Conservation (phyloP, 169 alveolate species). For the Cryptosporidium andersoni region DNA sequence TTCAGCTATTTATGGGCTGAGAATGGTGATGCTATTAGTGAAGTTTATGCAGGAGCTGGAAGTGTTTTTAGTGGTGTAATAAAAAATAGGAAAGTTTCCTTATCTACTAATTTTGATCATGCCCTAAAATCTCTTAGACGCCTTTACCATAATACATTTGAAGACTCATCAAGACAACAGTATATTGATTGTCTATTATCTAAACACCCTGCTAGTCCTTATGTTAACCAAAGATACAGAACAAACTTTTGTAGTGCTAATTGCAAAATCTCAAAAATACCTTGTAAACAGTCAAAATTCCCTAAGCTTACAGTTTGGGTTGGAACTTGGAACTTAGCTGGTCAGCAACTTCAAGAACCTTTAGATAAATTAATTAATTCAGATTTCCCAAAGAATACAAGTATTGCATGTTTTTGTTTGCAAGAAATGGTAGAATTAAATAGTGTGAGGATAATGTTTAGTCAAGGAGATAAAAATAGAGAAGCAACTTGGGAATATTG, state of each 20-base stretch:
- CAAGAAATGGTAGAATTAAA: constrained; percentile 61
- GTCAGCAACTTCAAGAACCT: constrained; percentile 8
- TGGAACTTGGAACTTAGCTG: constrained; percentile 80
- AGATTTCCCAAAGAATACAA: constrained; percentile 11
- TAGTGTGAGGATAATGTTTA: constrained; percentile 51
- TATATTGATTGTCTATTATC: constrained; percentile 84
- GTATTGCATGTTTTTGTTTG: constrained; percentile 52
- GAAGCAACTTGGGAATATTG: constrained; percentile 47
- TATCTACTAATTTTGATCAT: constrained; percentile 85
- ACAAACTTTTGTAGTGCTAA: neutral
- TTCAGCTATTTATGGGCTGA: constrained; percentile 91
- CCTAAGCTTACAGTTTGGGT: constrained; percentile 70
- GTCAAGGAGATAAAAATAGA: constrained; percentile 54
- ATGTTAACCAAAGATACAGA: neutral
- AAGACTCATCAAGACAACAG: constrained; percentile 87
- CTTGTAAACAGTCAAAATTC: neutral
- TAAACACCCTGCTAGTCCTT: constrained; percentile 74
- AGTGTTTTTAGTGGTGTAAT: constrained; percentile 91
- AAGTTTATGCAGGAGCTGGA: constrained; percentile 93
- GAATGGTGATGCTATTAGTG: constrained; percentile 90
- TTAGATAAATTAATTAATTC: constrained; percentile 19
- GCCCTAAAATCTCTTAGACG: constrained; percentile 85
- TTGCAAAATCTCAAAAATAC: neutral
- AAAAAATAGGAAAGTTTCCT: constrained; percentile 85
- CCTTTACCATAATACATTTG: constrained; percentile 84